Base-by-base conservation (phyloP, 441 rosid species). In the Capsella rubella region DNA sequence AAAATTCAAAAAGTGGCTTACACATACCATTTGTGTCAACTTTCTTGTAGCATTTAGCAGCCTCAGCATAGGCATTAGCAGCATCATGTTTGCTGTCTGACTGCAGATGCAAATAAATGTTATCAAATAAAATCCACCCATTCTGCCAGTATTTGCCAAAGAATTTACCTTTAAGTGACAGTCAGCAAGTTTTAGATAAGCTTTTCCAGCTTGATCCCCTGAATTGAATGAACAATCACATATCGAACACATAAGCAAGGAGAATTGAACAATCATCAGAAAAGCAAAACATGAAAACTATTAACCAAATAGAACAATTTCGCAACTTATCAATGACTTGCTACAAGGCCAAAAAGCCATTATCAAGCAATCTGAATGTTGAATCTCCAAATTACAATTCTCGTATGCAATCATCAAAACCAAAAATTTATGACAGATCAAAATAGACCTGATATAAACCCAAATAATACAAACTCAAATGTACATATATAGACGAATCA, bases 11-110 rank as follows among this genome's bases (percentile, higher is more conserved):
- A 72, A 50, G 51, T 27, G 42, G 15, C 27, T 3, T 73, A 62
- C 29, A 15, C 90, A 60, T 85, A 92, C 99, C 99, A 66, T 57
- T 93, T 31, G 90, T 75, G 59, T 85, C 54, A n/a, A 89, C 89
- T 80, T 91, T 93, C 97, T 93, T 93, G 80, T 90, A 96, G 86
- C 96, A 89, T 71, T 93, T 90, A 69, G 93, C 97, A 81, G 97
- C 98, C 76, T 90, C 96, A 52, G 88, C 96, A 81, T 82, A 91
- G 61, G 98, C 95, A 45, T 88, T 89, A 45, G 98, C 98, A 70
- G 92, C 90, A 86, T 96, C 99, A 77, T 96, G 98, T 74, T 90
- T 90, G 92, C 98, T 90, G 45, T 93, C 97, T 67, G 82, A 73
- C 99, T 96, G 83, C 68, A 81, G 32, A 82, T 52, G 66, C 8